Conservation (phyloP, 176 grass and related monocot species). For the Olyra latifolia region DNA sequence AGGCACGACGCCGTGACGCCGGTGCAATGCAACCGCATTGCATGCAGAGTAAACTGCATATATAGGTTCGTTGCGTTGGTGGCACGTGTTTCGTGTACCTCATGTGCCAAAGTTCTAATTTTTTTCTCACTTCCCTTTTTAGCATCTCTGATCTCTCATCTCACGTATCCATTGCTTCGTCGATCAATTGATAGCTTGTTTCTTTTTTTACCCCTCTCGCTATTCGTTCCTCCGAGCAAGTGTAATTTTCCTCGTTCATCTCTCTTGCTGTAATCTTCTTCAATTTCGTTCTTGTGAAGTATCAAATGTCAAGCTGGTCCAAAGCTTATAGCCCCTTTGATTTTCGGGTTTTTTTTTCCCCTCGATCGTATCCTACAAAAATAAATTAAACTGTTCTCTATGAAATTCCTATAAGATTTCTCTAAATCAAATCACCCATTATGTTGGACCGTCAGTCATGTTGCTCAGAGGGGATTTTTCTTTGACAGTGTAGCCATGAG, state of each 20-base stretch:
- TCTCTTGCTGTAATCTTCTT: not conserved
- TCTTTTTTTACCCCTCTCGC: not conserved
- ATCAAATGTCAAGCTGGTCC: not conserved
- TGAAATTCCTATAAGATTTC: too few species aligned
- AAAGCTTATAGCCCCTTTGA: too few species aligned
- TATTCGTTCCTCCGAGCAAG: conserved; percentile 15
- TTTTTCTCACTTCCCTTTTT: not conserved
- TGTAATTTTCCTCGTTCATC: conserved; percentile 13
- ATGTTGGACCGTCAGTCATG: too few species aligned
- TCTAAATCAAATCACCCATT: too few species aligned
- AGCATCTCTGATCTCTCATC: not conserved
- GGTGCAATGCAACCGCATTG: not conserved
- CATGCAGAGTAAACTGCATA: not conserved
- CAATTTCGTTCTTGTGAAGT: not conserved
- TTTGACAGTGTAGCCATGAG: too few species aligned
- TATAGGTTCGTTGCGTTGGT: not conserved
- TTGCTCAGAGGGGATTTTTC: too few species aligned
- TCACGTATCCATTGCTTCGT: conserved; percentile 7
- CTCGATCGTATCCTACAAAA: too few species aligned
- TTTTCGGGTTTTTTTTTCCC: too few species aligned
- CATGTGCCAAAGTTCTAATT: not conserved
- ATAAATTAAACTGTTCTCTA: too few species aligned
- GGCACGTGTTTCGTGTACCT: not conserved
- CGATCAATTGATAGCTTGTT: conserved; percentile 1
- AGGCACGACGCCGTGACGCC: conserved; percentile 42